Conservation (phyloP, 2,329 filamentous ascomycete genomes). For the Ophiostoma ips region DNA sequence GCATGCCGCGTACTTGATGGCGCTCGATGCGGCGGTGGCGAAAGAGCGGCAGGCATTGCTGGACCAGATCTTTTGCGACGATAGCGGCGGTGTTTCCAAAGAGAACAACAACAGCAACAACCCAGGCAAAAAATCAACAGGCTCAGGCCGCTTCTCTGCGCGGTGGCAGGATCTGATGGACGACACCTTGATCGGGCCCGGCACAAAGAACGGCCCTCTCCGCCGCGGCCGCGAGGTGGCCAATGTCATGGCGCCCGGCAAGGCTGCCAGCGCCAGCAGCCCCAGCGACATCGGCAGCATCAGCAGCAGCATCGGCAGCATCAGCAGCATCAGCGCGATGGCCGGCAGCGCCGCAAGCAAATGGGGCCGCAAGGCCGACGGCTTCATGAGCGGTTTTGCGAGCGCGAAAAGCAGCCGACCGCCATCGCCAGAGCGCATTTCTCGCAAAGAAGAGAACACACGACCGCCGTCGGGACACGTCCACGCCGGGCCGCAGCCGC, state of each 20-base stretch:
- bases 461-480: background rate
- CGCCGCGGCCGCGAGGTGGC: conserved; percentile 40
- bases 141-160: conserved; percentile 58
- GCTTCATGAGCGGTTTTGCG: conserved; percentile 2
- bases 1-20: conserved; percentile 45
- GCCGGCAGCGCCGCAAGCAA: background rate
- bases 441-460: background rate
- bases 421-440: background rate
- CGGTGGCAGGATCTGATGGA: conserved; percentile 62
- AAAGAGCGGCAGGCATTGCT: conserved; percentile 44
- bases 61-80: conserved; percentile 18
- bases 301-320: background rate
- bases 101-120: background rate
- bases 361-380: background rate
- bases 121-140: conserved; percentile 22
- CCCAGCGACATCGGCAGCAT: background rate
- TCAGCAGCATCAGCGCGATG: background rate
- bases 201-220: conserved; percentile 33
- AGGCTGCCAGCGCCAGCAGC: conserved; percentile 17
- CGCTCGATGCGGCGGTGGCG: conserved; percentile 39
- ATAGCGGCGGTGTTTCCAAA: conserved; percentile 9
- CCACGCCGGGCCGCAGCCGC: background rate
- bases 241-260: conserved; percentile 15
- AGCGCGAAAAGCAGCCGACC: conserved; percentile 5
- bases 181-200: conserved; percentile 48